Conservation (phyloP, 352 stramenopile genomes). For the Phytophthora brassicae region DNA sequence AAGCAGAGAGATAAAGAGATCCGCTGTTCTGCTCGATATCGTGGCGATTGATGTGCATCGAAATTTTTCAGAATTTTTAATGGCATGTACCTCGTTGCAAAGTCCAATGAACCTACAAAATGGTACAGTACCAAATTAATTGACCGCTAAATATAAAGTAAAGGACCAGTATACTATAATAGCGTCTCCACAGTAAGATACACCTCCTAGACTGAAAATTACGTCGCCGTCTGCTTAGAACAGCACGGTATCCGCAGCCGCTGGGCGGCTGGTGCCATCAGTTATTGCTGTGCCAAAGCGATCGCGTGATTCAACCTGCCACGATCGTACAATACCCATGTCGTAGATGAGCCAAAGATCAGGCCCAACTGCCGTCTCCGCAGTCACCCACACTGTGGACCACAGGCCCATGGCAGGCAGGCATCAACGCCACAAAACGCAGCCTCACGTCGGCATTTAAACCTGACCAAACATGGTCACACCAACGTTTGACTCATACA, state of each 20-base stretch:
- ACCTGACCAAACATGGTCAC: too few species aligned
- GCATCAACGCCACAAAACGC: too few species aligned
- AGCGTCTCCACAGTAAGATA: too few species aligned
- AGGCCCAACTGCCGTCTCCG: background rate
- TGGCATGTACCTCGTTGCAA: background rate
- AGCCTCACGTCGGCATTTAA: too few species aligned
- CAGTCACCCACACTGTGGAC: background rate
- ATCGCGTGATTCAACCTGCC: constrained; percentile 1
- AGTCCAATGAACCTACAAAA: too few species aligned
- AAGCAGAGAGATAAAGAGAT: constrained; percentile 4
- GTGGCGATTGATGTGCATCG: constrained; percentile 21
- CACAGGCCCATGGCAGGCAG: too few species aligned
- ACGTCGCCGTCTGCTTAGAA: background rate
- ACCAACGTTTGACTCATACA: too few species aligned
- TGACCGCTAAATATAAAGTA: too few species aligned
- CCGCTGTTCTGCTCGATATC: background rate
- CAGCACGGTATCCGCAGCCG: background rate
- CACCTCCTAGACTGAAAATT: too few species aligned
- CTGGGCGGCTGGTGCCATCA: background rate
- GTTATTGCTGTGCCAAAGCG: background rate
- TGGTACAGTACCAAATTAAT: too few species aligned
- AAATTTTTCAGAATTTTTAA: too few species aligned
- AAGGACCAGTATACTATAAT: too few species aligned
- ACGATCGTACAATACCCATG: constrained; percentile 22
- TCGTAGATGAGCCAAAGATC: constrained; percentile 11